Conservation (phyloP, 2,329 filamentous ascomycete genomes). For the Stachybotrys chartarum region DNA sequence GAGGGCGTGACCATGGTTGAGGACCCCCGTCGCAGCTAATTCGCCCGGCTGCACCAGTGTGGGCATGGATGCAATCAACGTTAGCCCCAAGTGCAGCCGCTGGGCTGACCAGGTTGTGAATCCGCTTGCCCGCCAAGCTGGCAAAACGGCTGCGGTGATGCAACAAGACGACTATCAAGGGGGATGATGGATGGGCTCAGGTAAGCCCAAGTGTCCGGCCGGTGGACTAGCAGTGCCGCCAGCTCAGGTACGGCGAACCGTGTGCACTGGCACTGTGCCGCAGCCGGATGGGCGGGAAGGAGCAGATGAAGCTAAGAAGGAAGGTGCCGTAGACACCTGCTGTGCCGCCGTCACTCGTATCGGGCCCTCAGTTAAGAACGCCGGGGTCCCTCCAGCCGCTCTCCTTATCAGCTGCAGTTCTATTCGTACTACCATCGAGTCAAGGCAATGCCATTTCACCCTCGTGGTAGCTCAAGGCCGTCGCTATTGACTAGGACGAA, state of each 20-base stretch:
- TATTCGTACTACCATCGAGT: no score
- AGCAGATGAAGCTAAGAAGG: background rate
- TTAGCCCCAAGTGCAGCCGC: background rate
- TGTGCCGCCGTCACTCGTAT: no score
- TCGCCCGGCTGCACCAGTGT: background rate
- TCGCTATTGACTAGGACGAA: no score
- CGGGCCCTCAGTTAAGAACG: no score
- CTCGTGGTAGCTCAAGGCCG: no score
- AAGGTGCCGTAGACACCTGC: background rate
- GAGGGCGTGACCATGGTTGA: background rate
- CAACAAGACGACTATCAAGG: background rate
- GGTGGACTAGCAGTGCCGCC: background rate
- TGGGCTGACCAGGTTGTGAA: background rate
- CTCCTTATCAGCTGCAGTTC: no score
- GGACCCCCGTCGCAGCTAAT: background rate
- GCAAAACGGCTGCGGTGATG: background rate
- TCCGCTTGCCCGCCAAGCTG: background rate
- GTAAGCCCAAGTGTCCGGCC: no score
- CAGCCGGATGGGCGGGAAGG: background rate
- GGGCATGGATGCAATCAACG: no score
- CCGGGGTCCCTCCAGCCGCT: background rate
- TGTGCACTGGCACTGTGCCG: background rate
- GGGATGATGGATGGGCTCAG: background rate
- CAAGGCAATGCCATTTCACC: no score
- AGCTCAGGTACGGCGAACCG: background rate